Evolutionary conservation across 2,329 filamentous ascomycete species (phyloP).

Genomic region (Fusarium sp.): DNA sequence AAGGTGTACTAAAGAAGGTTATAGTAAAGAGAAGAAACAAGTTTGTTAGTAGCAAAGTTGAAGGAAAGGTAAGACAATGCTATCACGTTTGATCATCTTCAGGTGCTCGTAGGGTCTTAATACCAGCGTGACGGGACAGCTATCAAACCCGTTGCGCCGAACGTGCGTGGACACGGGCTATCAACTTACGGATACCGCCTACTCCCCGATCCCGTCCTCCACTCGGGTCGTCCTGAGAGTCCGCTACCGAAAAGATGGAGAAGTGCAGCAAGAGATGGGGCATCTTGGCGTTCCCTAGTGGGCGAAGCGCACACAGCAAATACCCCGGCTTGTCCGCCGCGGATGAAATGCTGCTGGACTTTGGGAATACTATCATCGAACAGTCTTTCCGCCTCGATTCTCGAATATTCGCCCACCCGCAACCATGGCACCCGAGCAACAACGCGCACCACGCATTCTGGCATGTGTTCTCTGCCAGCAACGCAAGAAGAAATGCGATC

Average conservation of each 20-base stretch:
- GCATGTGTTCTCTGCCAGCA: slow-evolving; percentile 39
- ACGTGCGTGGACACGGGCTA: slow-evolving; percentile 13
- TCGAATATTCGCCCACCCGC: background rate
- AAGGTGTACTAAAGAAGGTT: slow-evolving; percentile 8
- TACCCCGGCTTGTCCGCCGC: slow-evolving; percentile 21
- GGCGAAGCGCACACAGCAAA: slow-evolving; percentile 21
- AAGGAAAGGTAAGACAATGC: slow-evolving; percentile 4
- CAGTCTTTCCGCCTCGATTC: slow-evolving; percentile 1
- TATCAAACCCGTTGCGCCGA: slow-evolving; percentile 28
- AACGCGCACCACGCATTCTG: slow-evolving; percentile 27
- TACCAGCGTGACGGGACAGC: slow-evolving; percentile 11
- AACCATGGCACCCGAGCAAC: slow-evolving; percentile 25
- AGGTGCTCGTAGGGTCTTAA: slow-evolving; percentile 32
- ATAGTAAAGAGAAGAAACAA: slow-evolving; percentile 6
- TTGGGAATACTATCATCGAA: slow-evolving; percentile 9
- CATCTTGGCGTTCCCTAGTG: background rate
- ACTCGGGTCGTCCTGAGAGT: slow-evolving; percentile 21
- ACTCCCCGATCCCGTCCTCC: slow-evolving; percentile 33
- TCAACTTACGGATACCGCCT: slow-evolving; percentile 27
- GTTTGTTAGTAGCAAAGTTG: background rate
- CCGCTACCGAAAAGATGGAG: slow-evolving; percentile 13
- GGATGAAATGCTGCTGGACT: background rate
- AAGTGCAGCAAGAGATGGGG: background rate
- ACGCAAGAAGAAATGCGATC: slow-evolving; percentile 42
- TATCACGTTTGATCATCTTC: background rate